Conservation (phyloP, 768 basidiomycete species). For the Rhodotorula kratochvilovae region DNA sequence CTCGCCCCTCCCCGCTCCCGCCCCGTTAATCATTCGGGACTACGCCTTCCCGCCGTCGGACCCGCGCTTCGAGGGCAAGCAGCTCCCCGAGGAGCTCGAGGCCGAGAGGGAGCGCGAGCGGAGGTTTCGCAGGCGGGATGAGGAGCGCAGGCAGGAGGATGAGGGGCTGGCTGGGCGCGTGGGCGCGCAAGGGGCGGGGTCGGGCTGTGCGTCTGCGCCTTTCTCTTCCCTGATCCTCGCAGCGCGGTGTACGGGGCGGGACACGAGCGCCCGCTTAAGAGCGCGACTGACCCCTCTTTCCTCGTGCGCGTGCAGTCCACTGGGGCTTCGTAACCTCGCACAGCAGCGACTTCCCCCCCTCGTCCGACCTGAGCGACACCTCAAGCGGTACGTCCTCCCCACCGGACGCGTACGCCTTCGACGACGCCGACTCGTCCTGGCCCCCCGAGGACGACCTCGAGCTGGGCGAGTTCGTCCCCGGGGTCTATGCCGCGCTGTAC, state of each 20-base stretch:
- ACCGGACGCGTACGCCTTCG: constrained; percentile 25
- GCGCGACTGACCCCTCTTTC: no score
- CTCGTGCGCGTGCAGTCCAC: constrained; percentile 10
- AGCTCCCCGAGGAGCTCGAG: constrained; percentile 1
- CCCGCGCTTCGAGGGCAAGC: constrained; percentile 14
- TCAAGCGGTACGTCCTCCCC: neutral
- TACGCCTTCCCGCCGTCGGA: constrained; percentile 20
- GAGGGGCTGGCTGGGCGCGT: neutral
- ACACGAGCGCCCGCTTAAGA: no score
- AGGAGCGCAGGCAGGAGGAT: neutral
- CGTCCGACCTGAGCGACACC: neutral
- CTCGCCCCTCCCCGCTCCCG: no score
- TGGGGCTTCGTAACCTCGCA: constrained; percentile 41
- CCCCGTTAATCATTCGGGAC: constrained; percentile 17
- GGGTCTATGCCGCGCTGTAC: constrained; percentile 71
- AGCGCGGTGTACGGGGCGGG: neutral
- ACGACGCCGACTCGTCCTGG: constrained; percentile 47
- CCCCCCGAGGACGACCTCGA: constrained; percentile 13
- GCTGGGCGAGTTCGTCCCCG: constrained; percentile 55
- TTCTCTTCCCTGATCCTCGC: neutral
- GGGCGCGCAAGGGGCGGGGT: neutral
- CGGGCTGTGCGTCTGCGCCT: neutral
- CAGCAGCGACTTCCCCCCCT: constrained; percentile 7
- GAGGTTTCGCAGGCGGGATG: neutral
- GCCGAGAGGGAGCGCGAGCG: neutral